phyloP scores from a whole-genome alignment of 805 yeast genomes.

The Wickerhamomyces tratensis region DNA sequence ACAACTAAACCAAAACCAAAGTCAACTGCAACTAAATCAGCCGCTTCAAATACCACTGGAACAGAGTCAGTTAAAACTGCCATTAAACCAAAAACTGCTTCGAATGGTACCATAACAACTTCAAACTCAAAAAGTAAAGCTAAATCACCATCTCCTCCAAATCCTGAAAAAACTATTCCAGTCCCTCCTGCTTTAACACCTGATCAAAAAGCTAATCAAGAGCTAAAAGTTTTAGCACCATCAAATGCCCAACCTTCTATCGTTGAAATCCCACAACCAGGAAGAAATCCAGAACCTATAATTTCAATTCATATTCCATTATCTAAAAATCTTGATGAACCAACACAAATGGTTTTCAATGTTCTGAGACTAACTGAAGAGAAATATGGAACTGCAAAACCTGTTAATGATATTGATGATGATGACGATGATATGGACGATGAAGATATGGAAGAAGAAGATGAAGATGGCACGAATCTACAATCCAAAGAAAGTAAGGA shows the following conservation, averaged over 20 bases:
- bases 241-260: conserved; percentile 8
- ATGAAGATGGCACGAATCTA: conserved; percentile 19
- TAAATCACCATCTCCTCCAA: neutral
- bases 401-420: conserved; percentile 42
- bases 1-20: neutral
- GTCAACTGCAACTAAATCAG: too few relatives aligned
- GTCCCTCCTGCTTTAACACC: conserved; percentile 1
- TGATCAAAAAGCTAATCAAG: conserved; percentile 12
- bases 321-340: conserved; percentile 35
- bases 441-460: conserved; percentile 36
- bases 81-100: too few relatives aligned
- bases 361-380: conserved; percentile 70
- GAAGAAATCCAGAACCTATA: conserved; percentile 30
- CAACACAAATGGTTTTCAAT: conserved; percentile 58
- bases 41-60: too few relatives aligned
- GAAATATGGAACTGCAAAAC: conserved; percentile 66
- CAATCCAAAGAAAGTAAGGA: conserved; percentile 1
- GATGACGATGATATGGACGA: conserved; percentile 46
- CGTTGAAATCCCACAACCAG: conserved; percentile 4
- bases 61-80: too few relatives aligned
- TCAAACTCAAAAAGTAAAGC: neutral
- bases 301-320: conserved; percentile 48
- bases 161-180: too few relatives aligned
- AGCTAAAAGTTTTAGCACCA: conserved; percentile 12
- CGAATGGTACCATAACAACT: too few relatives aligned